phyloP scores from a whole-genome alignment of 768 basidiomycete species.

The Boletellus emodensis region DNA sequence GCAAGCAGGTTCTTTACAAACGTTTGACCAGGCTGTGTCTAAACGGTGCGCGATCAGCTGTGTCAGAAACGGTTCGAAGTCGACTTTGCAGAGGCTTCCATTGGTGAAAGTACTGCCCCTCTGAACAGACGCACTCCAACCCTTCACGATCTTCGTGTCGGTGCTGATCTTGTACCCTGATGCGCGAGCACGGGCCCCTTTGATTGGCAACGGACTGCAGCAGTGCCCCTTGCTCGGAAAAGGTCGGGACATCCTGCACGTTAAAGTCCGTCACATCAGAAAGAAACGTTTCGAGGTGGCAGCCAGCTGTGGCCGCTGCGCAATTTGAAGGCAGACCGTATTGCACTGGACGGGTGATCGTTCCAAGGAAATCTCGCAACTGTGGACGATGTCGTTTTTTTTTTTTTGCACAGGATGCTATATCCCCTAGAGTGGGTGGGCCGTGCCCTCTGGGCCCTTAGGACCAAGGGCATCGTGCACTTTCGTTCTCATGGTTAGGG shows the following conservation, averaged over 20 bases:
- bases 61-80: slow-evolving; percentile 21
- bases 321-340: slow-evolving; percentile 3
- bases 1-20: slow-evolving; percentile 5
- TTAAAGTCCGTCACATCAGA: slow-evolving; percentile 16
- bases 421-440: slow-evolving; percentile 46
- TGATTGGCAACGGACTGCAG: slow-evolving; percentile 14
- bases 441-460: neutral
- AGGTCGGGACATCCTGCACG: slow-evolving; percentile 17
- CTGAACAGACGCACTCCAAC: slow-evolving; percentile 17
- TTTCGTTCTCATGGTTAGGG: slow-evolving; percentile 2
- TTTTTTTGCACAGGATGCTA: slow-evolving; percentile 37
- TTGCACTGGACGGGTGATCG: neutral
- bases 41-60: slow-evolving; percentile 10
- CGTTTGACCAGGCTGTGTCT: slow-evolving; percentile 6
- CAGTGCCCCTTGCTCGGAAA: slow-evolving; percentile 20
- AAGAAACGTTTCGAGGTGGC: slow-evolving; percentile 24
- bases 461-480: neutral
- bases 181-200: slow-evolving; percentile 16
- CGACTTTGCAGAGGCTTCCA: slow-evolving; percentile 1
- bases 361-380: slow-evolving; percentile 17
- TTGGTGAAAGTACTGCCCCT: slow-evolving; percentile 5
- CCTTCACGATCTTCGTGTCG: slow-evolving; percentile 17
- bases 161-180: slow-evolving; percentile 26
- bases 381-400: slow-evolving; percentile 39
- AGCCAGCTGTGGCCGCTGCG: slow-evolving; percentile 12